Evolutionary conservation across 2,329 filamentous ascomycete species (phyloP), one percentile per base, ranked within the genome.

Genomic region (Fusarium veterinarium): DNA sequence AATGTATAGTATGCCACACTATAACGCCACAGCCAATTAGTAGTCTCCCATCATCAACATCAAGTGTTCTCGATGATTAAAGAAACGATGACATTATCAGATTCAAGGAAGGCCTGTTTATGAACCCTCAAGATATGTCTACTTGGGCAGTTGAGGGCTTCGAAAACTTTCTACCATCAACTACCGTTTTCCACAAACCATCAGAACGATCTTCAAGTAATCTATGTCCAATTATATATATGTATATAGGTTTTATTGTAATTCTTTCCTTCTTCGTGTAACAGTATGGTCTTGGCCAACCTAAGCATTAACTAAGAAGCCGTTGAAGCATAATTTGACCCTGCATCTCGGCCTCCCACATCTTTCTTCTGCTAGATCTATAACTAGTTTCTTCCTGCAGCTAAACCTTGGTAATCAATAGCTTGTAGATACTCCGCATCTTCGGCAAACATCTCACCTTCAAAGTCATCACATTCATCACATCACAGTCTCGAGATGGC

Each of bases 381-480:
- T 30, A 28, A 28, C 25, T 55, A 28, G 33, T 62, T 31, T 49
- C 31, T 25, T 35, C 35, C 31, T 52, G 41, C 31, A 59, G 31
- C 38, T 40, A 49, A 31, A 35, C 19, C 31, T 40, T 37, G 48
- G 30, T 30, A 57, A 37, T 30, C 28, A 28, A 66, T 70, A 55
- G 46, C 31, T 55, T 35, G 56, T 33, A 30, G 33, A 44, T 41
- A 53, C 53, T 74, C 58, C 48, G 67, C 70, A 58, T 49, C 52
- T 30, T 73, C 58, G 70, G 70, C 67, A 56, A 73, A 68, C 67
- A 51, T 59, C 41, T 52, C 62, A 55, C 49, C 44, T 46, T 62
- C 31, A 35, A 44, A 69, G 67, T 60, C 28, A 42, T 67, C 37
- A 65, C 37, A 20, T 60, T 64, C 28, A 46, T 67, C 37, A 65